Percentiles rank a stretch among this genome's conserved stretches.
These are phyloP conservation scores for Sugiyamaella paludigena DNA, from an alignment of 1,139 yeast species.

Conservation along the genomic window DNA sequence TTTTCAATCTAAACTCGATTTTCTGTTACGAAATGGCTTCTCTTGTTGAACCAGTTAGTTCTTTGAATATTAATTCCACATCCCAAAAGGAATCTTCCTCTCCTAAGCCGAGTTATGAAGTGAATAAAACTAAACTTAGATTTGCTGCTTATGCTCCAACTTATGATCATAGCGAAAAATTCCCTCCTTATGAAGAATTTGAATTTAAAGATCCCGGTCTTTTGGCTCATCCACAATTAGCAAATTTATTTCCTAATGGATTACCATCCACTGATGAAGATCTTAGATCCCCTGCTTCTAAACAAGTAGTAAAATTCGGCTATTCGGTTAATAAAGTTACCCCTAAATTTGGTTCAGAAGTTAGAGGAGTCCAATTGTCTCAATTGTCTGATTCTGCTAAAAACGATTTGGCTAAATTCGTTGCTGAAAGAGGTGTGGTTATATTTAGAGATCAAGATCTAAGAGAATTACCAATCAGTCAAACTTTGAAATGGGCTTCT, in stretches of 20 bases:
- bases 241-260: constrained; percentile 31
- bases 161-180: constrained; percentile 47
- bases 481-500: constrained; percentile 48
- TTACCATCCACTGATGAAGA: constrained; percentile 18
- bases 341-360: constrained; percentile 64
- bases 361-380: constrained; percentile 57
- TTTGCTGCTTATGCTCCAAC: constrained; percentile 49
- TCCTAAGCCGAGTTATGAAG: not conserved
- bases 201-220: constrained; percentile 39
- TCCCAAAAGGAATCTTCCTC: constrained; percentile 11
- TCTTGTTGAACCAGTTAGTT: constrained; percentile 16
- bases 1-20: too few species aligned
- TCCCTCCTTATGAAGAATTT: constrained; percentile 39
- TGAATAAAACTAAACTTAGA: constrained; percentile 15
- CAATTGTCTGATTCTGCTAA: constrained; percentile 50
- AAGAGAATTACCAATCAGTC: constrained; percentile 50
- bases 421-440: constrained; percentile 65
- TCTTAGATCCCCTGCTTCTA: constrained; percentile 13
- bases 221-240: constrained; percentile 36
- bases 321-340: constrained; percentile 34
- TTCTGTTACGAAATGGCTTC: constrained; percentile 10
- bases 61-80: constrained; percentile 18
- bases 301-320: constrained; percentile 20
- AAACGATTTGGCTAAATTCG: constrained; percentile 62
- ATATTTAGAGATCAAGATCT: constrained; percentile 68